Conservation (phyloP, 345 rosid species). For the Hypericum perforatum region DNA sequence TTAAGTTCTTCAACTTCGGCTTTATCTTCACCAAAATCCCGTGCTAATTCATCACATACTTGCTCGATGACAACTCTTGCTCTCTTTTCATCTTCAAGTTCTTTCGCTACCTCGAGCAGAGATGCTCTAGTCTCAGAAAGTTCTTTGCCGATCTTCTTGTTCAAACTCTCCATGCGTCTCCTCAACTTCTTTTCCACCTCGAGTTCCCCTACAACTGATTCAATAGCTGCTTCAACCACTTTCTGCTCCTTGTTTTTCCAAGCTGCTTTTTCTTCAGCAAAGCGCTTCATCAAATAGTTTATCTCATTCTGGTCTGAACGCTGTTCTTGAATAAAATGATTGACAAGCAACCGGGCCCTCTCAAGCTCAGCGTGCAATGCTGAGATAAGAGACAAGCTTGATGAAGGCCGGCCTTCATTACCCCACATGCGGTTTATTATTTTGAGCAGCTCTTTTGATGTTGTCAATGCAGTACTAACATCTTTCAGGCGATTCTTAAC, state of each 20-base stretch:
- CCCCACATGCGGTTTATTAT: slow-evolving; percentile 92
- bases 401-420: slow-evolving; percentile 76
- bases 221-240: slow-evolving; percentile 87
- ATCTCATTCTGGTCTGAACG: slow-evolving; percentile 65
- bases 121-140: slow-evolving; percentile 63
- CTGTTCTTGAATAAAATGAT: slow-evolving; percentile 76
- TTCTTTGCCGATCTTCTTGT: slow-evolving; percentile 87
- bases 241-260: slow-evolving; percentile 89
- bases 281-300: slow-evolving; percentile 71
- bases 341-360: slow-evolving; percentile 85
- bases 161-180: slow-evolving; percentile 73
- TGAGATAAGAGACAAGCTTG: slow-evolving; percentile 87
- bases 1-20: slow-evolving; percentile 55
- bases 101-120: slow-evolving; percentile 60
- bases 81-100: slow-evolving; percentile 79
- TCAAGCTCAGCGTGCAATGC: slow-evolving; percentile 96
- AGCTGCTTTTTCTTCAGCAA: slow-evolving; percentile 85
- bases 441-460: slow-evolving; percentile 86
- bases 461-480: slow-evolving; percentile 80
- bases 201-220: slow-evolving; percentile 78
- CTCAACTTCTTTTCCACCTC: slow-evolving; percentile 83
- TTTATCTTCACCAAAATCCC: slow-evolving; percentile 51
- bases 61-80: slow-evolving; percentile 67
- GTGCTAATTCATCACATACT: slow-evolving; percentile 74
- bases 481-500: slow-evolving; percentile 70